These are phyloP conservation scores for Fagopyrum esculentum DNA, from an alignment of 148 eudicot genomes.

Conservation along the genomic window DNA sequence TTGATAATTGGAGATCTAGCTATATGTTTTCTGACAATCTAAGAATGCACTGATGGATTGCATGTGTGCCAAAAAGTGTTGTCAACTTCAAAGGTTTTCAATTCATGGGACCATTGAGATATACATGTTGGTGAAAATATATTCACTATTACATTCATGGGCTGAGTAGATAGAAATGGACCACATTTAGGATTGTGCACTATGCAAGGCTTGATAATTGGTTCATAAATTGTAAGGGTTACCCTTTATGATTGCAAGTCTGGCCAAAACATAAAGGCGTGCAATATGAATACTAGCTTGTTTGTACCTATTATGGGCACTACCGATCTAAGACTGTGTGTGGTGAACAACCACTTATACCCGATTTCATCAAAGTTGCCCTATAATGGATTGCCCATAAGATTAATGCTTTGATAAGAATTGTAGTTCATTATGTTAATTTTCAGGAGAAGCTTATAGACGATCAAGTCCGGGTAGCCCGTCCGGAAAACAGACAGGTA, in stretches of 20 bases:
- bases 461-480: no score
- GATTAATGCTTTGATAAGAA: no score
- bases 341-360: no score
- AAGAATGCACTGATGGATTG: not conserved
- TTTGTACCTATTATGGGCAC: not conserved
- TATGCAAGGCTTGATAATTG: not conserved
- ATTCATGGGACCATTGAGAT: slow-evolving; percentile 5
- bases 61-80: slow-evolving; percentile 4
- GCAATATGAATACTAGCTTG: not conserved
- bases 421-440: no score
- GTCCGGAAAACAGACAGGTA: no score
- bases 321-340: not conserved
- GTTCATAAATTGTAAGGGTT: not conserved
- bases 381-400: no score
- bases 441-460: no score
- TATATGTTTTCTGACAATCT: not conserved
- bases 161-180: slow-evolving; percentile 1
- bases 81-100: slow-evolving; percentile 8
- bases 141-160: slow-evolving; percentile 2
- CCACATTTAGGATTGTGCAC: not conserved
- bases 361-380: no score
- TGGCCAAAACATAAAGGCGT: not conserved
- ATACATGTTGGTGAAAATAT: not conserved
- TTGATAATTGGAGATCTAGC: slow-evolving; percentile 1
- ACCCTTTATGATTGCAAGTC: not conserved